Percentiles rank a stretch among this genome's conserved stretches.
phyloP scores from a whole-genome alignment of 768 basidiomycete genomes.

The Dentipellis fragilis region DNA sequence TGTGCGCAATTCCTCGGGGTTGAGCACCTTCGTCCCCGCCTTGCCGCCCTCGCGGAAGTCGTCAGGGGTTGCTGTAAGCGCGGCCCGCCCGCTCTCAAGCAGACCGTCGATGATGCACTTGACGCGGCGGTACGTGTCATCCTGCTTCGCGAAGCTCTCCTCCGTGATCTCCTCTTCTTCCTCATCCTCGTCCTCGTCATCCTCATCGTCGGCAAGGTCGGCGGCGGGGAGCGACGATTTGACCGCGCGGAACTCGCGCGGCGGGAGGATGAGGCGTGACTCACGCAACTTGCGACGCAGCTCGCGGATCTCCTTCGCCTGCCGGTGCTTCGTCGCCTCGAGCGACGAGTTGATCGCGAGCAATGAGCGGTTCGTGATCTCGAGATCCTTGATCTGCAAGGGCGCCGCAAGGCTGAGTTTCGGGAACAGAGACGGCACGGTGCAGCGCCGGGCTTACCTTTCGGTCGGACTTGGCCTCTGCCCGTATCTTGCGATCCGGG shows the following conservation, averaged over 20 bases:
- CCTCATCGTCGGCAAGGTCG: constrained; percentile 30
- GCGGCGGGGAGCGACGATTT: constrained; percentile 38
- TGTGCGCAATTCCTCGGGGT: constrained; percentile 57
- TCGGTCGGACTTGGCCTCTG: constrained; percentile 75
- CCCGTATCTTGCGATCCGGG: constrained; percentile 46
- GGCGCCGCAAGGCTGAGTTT: not conserved
- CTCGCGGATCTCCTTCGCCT: constrained; percentile 79
- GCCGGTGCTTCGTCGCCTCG: constrained; percentile 69
- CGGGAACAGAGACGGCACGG: not conserved
- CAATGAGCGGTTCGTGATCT: constrained; percentile 83
- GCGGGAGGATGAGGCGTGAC: constrained; percentile 69
- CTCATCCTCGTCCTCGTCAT: constrained; percentile 29
- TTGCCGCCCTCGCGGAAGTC: constrained; percentile 37
- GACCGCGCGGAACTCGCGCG: constrained; percentile 46
- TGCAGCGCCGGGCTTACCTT: constrained; percentile 42
- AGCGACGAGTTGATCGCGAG: constrained; percentile 77
- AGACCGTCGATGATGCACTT: constrained; percentile 54
- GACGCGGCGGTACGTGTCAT: constrained; percentile 54
- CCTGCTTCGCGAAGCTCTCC: constrained; percentile 23
- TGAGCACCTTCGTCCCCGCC: constrained; percentile 55
- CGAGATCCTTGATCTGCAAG: constrained; percentile 77
- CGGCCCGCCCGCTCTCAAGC: constrained; percentile 45
- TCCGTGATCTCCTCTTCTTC: constrained; percentile 25
- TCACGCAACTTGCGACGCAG: constrained; percentile 76
- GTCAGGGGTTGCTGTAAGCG: constrained; percentile 46